phyloP scores from a whole-genome alignment of 2,329 filamentous ascomycete species.

The Akanthomyces lecanii region DNA sequence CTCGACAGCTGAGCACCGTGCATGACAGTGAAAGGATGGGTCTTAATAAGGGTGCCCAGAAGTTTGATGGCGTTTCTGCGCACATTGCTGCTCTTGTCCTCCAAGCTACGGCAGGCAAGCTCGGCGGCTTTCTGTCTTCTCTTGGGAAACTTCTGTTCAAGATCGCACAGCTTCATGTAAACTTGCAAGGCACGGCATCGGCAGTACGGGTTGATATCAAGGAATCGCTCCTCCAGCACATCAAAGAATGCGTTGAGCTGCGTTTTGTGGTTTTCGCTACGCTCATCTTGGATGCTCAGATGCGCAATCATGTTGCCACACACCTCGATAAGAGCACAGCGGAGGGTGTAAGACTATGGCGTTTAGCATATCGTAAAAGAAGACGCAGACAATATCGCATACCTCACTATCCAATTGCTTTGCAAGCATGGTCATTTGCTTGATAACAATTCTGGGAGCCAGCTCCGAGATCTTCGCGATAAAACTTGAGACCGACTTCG shows the following conservation, averaged over 20 bases:
- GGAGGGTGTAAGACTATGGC: conserved; percentile 76
- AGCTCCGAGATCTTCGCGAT: conserved; percentile 91
- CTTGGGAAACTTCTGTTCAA: conserved; percentile 96
- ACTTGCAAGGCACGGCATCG: conserved; percentile 89
- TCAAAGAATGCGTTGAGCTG: conserved; percentile 98
- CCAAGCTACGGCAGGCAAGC: conserved; percentile 79
- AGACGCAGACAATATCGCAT: conserved; percentile 19
- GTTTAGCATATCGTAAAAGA: conserved; percentile 23
- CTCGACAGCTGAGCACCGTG: conserved; percentile 81
- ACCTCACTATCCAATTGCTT: conserved; percentile 95
- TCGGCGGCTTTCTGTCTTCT: conserved; percentile 83
- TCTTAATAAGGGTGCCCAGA: conserved; percentile 80
- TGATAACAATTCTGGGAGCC: conserved; percentile 86
- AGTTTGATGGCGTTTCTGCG: conserved; percentile 92
- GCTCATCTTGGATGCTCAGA: conserved; percentile 85
- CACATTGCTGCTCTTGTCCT: conserved; percentile 98
- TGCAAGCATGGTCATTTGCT: conserved; percentile 92
- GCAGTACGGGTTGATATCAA: conserved; percentile 96
- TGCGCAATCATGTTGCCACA: conserved; percentile 93
- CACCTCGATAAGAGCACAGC: conserved; percentile 92
- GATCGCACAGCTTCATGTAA: conserved; percentile 83
- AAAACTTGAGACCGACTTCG: conserved; percentile 93
- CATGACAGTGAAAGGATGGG: conserved; percentile 88
- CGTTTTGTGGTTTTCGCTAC: conserved; percentile 86
- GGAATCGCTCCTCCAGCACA: conserved; percentile 89